phyloP scores from a whole-genome alignment of 768 basidiomycete genomes.

The Thelephora ganbajun region DNA sequence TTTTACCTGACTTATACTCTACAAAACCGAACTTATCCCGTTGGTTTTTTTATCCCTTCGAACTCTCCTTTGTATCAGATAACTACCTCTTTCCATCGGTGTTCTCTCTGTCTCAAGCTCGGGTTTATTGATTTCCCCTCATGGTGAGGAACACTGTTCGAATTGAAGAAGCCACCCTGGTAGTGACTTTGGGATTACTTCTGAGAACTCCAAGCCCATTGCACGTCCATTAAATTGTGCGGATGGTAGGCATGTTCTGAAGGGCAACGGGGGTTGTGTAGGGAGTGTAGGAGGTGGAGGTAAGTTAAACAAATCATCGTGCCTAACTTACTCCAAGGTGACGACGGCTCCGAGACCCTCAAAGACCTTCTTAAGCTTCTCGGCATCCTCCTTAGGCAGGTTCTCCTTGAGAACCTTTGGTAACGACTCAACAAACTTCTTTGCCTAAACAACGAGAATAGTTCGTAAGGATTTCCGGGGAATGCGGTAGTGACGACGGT shows the following conservation, averaged over 20 bases:
- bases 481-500: neutral
- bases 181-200: too few species aligned
- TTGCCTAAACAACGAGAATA: conserved; percentile 51
- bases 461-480: neutral
- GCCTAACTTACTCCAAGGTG: conserved; percentile 49
- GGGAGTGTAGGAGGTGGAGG: neutral
- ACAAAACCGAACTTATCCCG: too few species aligned
- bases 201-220: neutral
- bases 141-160: too few species aligned
- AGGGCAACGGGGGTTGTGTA: neutral
- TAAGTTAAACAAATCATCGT: too few species aligned
- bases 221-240: conserved; percentile 3
- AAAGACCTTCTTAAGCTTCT: conserved; percentile 88
- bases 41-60: neutral
- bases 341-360: conserved; percentile 81
- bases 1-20: conserved; percentile 3
- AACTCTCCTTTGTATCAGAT: neutral
- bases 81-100: too few species aligned
- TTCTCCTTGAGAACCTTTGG: conserved; percentile 93
- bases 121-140: too few species aligned
- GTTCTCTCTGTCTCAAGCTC: too few species aligned
- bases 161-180: too few species aligned
- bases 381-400: conserved; percentile 91
- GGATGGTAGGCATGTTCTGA: neutral
- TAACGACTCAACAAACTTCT: conserved; percentile 95